Conservation (phyloP, 2,329 filamentous ascomycete genomes). For the Ascochyta koolunga region DNA sequence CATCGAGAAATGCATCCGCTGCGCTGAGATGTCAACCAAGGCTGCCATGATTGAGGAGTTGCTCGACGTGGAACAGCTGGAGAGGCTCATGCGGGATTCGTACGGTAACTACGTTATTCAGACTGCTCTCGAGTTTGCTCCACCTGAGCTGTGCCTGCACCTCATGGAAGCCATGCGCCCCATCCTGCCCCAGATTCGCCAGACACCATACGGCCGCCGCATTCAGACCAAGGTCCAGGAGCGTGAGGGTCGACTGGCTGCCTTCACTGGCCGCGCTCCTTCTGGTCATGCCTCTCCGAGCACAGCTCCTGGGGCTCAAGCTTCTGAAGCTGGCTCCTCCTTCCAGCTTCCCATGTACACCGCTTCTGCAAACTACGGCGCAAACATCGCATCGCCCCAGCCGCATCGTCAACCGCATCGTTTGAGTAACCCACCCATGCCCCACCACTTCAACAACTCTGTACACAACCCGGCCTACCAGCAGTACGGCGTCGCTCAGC, state of each 20-base stretch:
- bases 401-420: slow-evolving; percentile 46
- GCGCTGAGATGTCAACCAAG: slow-evolving; percentile 74
- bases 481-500: slow-evolving; percentile 46
- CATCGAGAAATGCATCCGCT: slow-evolving; percentile 90
- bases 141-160: slow-evolving; percentile 49
- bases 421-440: slow-evolving; percentile 46
- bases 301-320: slow-evolving; percentile 28
- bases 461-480: slow-evolving; percentile 50
- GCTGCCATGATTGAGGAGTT: slow-evolving; percentile 87
- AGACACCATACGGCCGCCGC: slow-evolving; percentile 91
- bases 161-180: slow-evolving; percentile 87
- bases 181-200: slow-evolving; percentile 81
- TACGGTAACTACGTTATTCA: slow-evolving; percentile 99
- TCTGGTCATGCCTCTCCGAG: slow-evolving; percentile 41
- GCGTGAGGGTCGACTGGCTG: slow-evolving; percentile 52
- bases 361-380: slow-evolving; percentile 41
- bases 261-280: slow-evolving; percentile 38
- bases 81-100: slow-evolving; percentile 86
- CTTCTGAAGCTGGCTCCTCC: slow-evolving; percentile 25
- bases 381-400: slow-evolving; percentile 45
- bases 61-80: slow-evolving; percentile 74
- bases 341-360: slow-evolving; percentile 45
- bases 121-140: slow-evolving; percentile 67
- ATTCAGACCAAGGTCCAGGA: slow-evolving; percentile 85
- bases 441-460: slow-evolving; percentile 46